phyloP scores from a whole-genome alignment of 2,329 filamentous ascomycete species.

The Aspergillus carbonarius region DNA sequence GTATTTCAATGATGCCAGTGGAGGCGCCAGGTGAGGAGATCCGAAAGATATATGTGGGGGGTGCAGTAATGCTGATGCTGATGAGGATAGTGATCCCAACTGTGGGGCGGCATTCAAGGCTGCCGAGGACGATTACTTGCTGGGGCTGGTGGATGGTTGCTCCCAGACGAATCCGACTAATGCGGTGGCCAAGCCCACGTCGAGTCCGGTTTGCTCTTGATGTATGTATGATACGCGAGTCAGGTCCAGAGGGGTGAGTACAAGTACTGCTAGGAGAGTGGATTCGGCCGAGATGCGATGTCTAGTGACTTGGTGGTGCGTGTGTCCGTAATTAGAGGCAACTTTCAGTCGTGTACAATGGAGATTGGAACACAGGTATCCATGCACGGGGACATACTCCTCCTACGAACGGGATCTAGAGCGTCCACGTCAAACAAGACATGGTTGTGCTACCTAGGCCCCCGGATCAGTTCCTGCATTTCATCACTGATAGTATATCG shows the following conservation, averaged over 20 bases:
- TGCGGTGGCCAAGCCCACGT: background rate
- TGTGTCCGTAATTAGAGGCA: no score
- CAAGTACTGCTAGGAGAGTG: background rate
- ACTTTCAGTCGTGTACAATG: no score
- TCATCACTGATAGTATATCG: background rate
- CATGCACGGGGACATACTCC: no score
- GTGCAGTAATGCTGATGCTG: background rate
- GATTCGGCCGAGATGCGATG: background rate
- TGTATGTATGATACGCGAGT: no score
- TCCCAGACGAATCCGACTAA: constrained; percentile 11
- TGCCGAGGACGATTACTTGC: constrained; percentile 11
- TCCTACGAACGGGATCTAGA: no score
- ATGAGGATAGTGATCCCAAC: constrained; percentile 9
- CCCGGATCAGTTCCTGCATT: background rate
- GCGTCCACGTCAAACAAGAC: background rate
- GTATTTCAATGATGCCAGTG: constrained; percentile 18
- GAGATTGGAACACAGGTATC: no score
- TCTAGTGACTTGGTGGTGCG: no score
- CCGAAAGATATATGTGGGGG: background rate
- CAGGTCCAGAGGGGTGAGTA: no score
- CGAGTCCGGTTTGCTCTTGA: constrained; percentile 1
- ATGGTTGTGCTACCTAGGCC: background rate
- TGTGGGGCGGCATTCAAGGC: constrained; percentile 14
- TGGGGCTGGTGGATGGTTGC: constrained; percentile 7
- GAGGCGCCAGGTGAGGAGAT: constrained; percentile 11